phyloP scores from a whole-genome alignment of 1,284 basidiomycete species.

The Singerocomus inundabilis region DNA sequence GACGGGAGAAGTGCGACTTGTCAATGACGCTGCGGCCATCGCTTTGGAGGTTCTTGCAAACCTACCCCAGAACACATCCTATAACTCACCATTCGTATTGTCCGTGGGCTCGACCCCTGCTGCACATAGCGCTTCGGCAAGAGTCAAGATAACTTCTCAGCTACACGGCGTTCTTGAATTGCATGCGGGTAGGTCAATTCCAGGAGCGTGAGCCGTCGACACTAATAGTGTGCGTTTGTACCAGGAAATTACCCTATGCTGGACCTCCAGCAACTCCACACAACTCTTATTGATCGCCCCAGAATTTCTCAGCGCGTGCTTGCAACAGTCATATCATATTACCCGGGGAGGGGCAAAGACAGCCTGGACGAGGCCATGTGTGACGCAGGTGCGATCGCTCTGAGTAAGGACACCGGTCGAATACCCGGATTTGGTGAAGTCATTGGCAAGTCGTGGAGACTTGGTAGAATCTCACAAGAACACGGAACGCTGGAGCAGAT shows the following conservation, averaged over 20 bases:
- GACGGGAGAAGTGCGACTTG: constrained; percentile 69
- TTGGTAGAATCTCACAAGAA: constrained; percentile 77
- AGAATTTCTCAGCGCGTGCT: constrained; percentile 70
- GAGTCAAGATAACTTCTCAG: constrained; percentile 46
- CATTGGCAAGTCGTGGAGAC: constrained; percentile 65
- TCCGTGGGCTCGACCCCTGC: constrained; percentile 88
- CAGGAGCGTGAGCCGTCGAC: not conserved
- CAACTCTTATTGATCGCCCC: constrained; percentile 55
- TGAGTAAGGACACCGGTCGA: constrained; percentile 83
- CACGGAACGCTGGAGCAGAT: constrained; percentile 68
- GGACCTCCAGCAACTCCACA: constrained; percentile 82
- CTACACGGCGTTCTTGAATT: constrained; percentile 66
- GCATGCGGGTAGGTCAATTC: constrained; percentile 59
- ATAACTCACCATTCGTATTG: constrained; percentile 58
- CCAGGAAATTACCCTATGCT: constrained; percentile 80
- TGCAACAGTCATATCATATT: constrained; percentile 73
- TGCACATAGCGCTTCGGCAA: constrained; percentile 70
- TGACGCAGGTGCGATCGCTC: constrained; percentile 81
- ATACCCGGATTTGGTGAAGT: constrained; percentile 72
- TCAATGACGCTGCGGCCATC: constrained; percentile 62
- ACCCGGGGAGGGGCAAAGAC: constrained; percentile 61
- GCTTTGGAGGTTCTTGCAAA: constrained; percentile 50
- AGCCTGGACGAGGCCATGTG: constrained; percentile 73
- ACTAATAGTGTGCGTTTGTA: constrained; percentile 11
- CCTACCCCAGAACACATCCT: constrained; percentile 30